Conservation (phyloP, 352 stramenopile genomes). For the Pythium oligandrum region DNA sequence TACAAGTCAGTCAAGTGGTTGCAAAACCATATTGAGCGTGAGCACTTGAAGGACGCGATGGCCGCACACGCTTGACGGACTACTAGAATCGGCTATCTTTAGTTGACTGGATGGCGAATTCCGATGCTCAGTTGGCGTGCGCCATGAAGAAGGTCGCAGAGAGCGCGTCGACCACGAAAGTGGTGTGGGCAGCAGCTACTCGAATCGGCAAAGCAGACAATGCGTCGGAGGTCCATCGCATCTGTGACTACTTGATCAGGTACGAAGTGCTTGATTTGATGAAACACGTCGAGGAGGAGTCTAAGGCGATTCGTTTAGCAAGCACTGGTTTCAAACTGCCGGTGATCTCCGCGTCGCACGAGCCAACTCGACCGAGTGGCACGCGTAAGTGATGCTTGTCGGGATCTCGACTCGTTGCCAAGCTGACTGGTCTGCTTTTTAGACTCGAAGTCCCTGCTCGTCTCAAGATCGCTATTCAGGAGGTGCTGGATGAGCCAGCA, state of each 20-base stretch:
- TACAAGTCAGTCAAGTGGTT: slow-evolving; percentile 21
- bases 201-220: slow-evolving; percentile 47
- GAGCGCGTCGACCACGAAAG: slow-evolving; percentile 27
- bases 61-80: no score
- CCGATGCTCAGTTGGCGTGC: no score
- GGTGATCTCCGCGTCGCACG: slow-evolving; percentile 44
- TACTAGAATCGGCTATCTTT: no score
- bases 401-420: not conserved
- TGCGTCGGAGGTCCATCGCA: slow-evolving; percentile 41
- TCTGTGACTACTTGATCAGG: slow-evolving; percentile 61
- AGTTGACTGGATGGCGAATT: no score
- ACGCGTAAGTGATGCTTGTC: slow-evolving; percentile 27
- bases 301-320: slow-evolving; percentile 17
- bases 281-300: no score
- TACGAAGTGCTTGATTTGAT: slow-evolving; percentile 10
- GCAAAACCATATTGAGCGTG: slow-evolving; percentile 6
- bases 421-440: not conserved
- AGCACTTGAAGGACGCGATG: slow-evolving; percentile 1
- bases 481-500: slow-evolving; percentile 38
- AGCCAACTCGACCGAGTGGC: slow-evolving; percentile 38
- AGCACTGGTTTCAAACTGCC: slow-evolving; percentile 66
- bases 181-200: slow-evolving; percentile 52
- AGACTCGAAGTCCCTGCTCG: slow-evolving; percentile 50
- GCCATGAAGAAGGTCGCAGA: slow-evolving; percentile 11
- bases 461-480: slow-evolving; percentile 62